Base-by-base conservation (phyloP, 257 asterid species). In the Fraxinus anomala region DNA sequence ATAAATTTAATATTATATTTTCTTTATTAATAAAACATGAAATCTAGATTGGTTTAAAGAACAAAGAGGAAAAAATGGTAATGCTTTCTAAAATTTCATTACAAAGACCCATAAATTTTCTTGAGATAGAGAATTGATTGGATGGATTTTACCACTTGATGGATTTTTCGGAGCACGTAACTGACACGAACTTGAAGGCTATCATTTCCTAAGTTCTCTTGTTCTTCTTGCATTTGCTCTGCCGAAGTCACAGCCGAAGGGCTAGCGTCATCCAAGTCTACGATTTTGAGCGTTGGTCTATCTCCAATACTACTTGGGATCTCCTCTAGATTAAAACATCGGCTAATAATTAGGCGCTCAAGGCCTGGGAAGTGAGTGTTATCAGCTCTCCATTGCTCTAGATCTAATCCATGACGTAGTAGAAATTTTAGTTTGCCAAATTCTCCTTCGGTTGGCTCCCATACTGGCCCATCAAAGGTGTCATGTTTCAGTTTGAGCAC, bases 251-350 rank as follows among this genome's bases (percentile, higher is more conserved):
- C n/a, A 30, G 40, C 56, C 16, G 77, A 26, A 9, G 31, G 16
- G 26, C 72, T 23, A 34, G 79, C 23, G 9, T 14, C 37, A 39
- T 31, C 23, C 72, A 80, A 37, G 23, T 40, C 65, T 26, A 74
- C 69, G 33, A 23, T 14, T 37, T 68, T 19, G 69, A 76, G 77
- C 1, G n/a, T n/a, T n/a, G n/a, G n/a, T n/a, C n/a, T 42, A 7
- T 76, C 70, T 17, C 84, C 84, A 24, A 81, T 21, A 61, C 72
- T 39, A 4, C 28, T 26, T 7, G 84, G 84, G 23, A 81, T 81
- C 70, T 76, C 81, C 75, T 70, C 74, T 59, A 81, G 30, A 30
- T 44, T 7, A 33, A 9, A 1, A 63, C 84, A 81, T 1, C 3
- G 23, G 3, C 33, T 0, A 44, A 81, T 12, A 31, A 24, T 24